Base-by-base conservation (phyloP, 139 green algal species). In the Chloropicon primus region DNA sequence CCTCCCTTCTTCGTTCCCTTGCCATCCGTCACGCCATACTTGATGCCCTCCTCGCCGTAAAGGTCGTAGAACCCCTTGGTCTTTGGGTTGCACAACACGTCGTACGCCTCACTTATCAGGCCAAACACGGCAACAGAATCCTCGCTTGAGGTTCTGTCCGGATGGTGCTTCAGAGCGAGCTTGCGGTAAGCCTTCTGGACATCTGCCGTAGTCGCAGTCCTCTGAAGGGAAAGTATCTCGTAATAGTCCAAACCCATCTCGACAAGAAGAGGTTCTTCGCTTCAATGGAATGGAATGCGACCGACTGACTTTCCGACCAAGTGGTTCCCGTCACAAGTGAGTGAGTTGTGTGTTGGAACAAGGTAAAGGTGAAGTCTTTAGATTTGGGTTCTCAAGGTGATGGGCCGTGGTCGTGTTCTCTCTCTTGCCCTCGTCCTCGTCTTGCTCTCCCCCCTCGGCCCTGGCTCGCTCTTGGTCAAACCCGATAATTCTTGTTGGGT, bases 11-110 rank as follows among this genome's bases (percentile, higher is more conserved):
- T 27, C 25, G 77, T 28, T 22, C 76, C 76, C 2, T 78, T 86
- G 28, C 74, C 81, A 41, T 91, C 85, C 17, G 80, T 71, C 3
- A 85, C 53, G 26, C 88, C 88, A 76, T 90, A 77, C 78, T 94
- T 94, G 0, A 94, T 82, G 10, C 76, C 86, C 25, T 89, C 78
- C 80, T 93, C 89, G 1, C 90, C 89, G 76, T 90, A 86, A 3
- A 94, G 28, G 78, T 94, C 90, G 76, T 89, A 91, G 1, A 88
- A 83, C 0, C 85, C 90, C 77, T 93, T 94, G 1, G 77, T 79
- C 72, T 89, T 88, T 54, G 86, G 83, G 74, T 91, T 81, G 77
- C 80, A 88, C 2, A 94, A 86, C 21, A 94, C 87, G 53, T 94
- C 88, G 77, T 94, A 94, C 0, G 88, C 87, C 76, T 94, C 89